These are phyloP conservation scores for Pyrenopolyporus hunteri DNA, from an alignment of 495 filamentous ascomycete genomes.

Conservation along the genomic window DNA sequence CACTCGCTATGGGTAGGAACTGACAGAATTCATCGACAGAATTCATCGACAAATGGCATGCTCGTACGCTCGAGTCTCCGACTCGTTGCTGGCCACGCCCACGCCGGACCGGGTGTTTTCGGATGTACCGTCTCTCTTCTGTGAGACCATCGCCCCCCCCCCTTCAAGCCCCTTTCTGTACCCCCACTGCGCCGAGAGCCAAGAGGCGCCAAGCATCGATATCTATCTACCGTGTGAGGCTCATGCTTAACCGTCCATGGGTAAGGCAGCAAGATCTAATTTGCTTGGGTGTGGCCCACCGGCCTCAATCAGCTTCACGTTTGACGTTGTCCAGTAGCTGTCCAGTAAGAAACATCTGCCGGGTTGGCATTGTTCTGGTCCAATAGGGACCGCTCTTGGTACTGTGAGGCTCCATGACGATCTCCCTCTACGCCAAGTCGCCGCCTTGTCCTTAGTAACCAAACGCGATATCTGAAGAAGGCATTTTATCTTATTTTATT, in stretches of 20 bases:
- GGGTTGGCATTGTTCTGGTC: conserved; percentile 7
- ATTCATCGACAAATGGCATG: no score
- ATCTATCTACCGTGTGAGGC: conserved; percentile 33
- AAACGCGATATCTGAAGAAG: conserved; percentile 15
- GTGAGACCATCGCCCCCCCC: conserved; percentile 9
- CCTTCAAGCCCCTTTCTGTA: conserved; percentile 16
- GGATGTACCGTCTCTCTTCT: background rate
- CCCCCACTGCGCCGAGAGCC: conserved; percentile 22
- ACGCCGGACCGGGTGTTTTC: no score
- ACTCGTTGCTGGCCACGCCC: no score
- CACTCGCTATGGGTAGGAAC: no score
- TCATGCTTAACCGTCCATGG: conserved; percentile 26
- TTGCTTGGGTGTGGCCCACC: conserved; percentile 21
- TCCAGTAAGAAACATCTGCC: conserved; percentile 16
- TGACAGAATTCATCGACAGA: no score
- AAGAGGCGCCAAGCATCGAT: conserved; percentile 30
- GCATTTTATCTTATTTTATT: no score
- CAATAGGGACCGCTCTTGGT: conserved; percentile 16
- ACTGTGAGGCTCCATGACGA: conserved; percentile 34
- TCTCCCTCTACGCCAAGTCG: conserved; percentile 36
- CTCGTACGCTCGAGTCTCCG: no score
- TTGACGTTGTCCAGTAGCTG: conserved; percentile 33
- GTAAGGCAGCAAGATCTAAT: conserved; percentile 16
- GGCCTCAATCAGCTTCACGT: conserved; percentile 38
- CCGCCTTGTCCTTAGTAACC: conserved; percentile 19